These are phyloP conservation scores for Mortierella sp. DNA, from an alignment of 371 early-diverging fungal species.

Conservation along the genomic window DNA sequence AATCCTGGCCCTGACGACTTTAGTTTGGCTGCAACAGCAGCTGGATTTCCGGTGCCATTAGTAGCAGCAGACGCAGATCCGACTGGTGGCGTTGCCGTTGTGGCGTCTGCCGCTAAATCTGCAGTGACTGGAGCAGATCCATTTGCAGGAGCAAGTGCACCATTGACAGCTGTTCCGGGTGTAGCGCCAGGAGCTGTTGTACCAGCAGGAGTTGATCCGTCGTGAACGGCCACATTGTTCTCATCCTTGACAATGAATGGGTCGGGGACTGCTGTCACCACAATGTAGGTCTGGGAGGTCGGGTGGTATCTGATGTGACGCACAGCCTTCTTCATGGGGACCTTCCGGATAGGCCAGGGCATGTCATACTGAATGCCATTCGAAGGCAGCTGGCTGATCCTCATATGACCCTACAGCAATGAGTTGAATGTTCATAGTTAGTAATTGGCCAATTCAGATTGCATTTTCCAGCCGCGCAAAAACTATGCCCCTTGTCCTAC, in stretches of 20 bases:
- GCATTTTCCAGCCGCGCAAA: too few species aligned
- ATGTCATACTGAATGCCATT: conserved; percentile 82
- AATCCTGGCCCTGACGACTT: conserved; percentile 61
- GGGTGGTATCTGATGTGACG: conserved; percentile 89
- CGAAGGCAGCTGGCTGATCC: conserved; percentile 80
- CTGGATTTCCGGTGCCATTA: conserved; percentile 23
- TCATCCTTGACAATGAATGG: conserved; percentile 80
- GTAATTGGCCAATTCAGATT: too few species aligned
- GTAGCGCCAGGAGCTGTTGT: neutral
- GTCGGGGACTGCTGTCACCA: conserved; percentile 76
- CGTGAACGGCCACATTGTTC: conserved; percentile 61
- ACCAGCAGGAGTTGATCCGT: conserved; percentile 28
- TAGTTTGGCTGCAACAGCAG: conserved; percentile 37
- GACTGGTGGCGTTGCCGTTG: conserved; percentile 20
- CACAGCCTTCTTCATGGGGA: conserved; percentile 80
- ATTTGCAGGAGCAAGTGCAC: neutral
- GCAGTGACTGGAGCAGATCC: neutral
- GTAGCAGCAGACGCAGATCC: neutral
- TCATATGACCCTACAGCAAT: conserved; percentile 67
- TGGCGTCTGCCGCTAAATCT: neutral
- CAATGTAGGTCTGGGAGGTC: conserved; percentile 82
- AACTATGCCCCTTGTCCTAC: conserved; percentile 39
- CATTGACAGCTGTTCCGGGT: conserved; percentile 6
- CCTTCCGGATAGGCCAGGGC: conserved; percentile 89
- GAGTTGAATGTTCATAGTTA: neutral